phyloP scores from a whole-genome alignment of 2,329 filamentous ascomycete species.

The Davidsoniella australis region DNA sequence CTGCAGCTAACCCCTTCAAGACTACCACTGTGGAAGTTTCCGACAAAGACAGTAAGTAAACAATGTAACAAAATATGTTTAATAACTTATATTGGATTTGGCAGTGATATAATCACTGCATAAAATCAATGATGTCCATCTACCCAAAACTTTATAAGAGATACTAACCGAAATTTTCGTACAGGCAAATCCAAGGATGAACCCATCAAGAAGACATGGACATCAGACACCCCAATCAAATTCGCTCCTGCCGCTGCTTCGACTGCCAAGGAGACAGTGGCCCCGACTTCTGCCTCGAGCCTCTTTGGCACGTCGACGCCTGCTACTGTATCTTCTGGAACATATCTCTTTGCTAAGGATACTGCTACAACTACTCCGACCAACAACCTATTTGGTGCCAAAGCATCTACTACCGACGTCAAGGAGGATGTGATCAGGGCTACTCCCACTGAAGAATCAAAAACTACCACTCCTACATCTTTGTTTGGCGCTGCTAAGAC shows the following conservation, averaged over 20 bases:
- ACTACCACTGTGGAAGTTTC: constrained; percentile 40
- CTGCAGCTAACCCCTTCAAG: constrained; percentile 37
- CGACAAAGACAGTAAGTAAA: constrained; percentile 29
- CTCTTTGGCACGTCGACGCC: constrained; percentile 14
- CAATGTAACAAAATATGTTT: no score
- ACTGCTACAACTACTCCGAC: constrained; percentile 18
- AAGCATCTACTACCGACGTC: constrained; percentile 16
- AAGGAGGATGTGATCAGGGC: constrained; percentile 11
- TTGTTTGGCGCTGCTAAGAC: constrained; percentile 13
- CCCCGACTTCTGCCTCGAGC: constrained; percentile 11
- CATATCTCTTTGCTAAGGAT: constrained; percentile 16
- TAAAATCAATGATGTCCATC: no score
- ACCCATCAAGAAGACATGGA: constrained; percentile 30
- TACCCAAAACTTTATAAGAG: no score
- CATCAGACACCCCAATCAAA: constrained; percentile 34
- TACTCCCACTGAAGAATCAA: constrained; percentile 11
- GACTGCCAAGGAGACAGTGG: no score
- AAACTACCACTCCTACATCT: constrained; percentile 13
- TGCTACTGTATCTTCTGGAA: constrained; percentile 13
- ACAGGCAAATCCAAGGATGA: constrained; percentile 17
- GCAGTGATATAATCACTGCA: no score
- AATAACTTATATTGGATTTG: no score
- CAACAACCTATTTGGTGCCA: constrained; percentile 22
- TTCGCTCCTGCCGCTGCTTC: constrained; percentile 25
- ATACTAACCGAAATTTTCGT: no score